These are phyloP conservation scores for Kuraishia molischiana DNA, from an alignment of 805 yeast species.

Conservation along the genomic window DNA sequence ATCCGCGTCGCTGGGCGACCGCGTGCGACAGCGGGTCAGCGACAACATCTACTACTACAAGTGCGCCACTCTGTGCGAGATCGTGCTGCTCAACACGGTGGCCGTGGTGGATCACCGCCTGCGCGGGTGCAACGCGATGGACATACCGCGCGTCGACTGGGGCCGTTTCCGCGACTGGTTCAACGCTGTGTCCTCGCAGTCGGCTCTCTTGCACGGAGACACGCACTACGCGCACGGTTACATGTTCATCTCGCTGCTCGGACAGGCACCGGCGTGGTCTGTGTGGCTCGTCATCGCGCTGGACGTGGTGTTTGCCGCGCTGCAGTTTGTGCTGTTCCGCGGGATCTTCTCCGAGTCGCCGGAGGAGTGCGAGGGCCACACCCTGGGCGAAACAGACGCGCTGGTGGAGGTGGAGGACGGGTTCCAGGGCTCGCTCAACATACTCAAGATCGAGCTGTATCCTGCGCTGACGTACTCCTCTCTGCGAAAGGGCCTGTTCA, in stretches of 20 bases:
- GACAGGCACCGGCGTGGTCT: conserved; percentile 7
- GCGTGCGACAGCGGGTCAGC: background rate
- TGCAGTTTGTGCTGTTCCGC: background rate
- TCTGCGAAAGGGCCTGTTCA: too few species aligned
- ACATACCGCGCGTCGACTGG: background rate
- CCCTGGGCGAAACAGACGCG: background rate
- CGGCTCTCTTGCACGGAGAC: background rate
- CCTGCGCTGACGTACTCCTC: conserved; percentile 8
- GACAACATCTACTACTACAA: conserved; percentile 7
- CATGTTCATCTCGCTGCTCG: conserved; percentile 7
- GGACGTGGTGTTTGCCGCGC: conserved; percentile 5
- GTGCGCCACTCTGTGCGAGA: conserved; percentile 8
- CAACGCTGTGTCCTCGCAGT: background rate
- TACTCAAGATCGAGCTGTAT: conserved; percentile 10
- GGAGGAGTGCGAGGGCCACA: background rate
- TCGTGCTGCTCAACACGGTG: conserved; percentile 8
- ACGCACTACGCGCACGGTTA: conserved; percentile 8
- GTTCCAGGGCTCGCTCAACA: conserved; percentile 8
- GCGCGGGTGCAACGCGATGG: background rate
- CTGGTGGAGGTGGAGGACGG: conserved; percentile 6
- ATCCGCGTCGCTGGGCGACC: background rate
- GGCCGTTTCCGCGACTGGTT: background rate
- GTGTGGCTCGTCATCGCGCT: conserved; percentile 4
- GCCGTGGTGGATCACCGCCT: conserved; percentile 10
- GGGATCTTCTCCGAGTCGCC: background rate